These are phyloP conservation scores for Blastocystis sp. DNA, from an alignment of 352 stramenopile species.

Conservation along the genomic window DNA sequence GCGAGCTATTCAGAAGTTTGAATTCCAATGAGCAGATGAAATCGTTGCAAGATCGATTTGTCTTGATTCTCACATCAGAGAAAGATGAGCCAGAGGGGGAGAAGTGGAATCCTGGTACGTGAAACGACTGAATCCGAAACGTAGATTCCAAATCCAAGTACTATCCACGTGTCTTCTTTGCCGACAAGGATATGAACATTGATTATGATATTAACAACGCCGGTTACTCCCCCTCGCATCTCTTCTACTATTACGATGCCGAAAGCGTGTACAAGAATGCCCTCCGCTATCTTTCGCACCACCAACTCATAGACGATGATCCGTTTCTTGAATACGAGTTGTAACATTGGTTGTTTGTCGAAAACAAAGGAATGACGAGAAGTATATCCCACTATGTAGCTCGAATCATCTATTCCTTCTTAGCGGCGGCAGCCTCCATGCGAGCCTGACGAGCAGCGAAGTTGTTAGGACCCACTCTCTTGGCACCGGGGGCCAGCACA, in stretches of 20 bases:
- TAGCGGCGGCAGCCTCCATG: conserved; percentile 54
- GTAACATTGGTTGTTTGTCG: neutral
- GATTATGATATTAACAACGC: conserved; percentile 14
- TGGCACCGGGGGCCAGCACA: conserved; percentile 85
- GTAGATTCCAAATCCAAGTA: neutral
- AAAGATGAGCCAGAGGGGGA: neutral
- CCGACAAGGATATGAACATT: neutral
- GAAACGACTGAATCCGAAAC: neutral
- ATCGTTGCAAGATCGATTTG: neutral
- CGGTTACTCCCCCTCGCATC: neutral
- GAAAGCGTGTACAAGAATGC: neutral
- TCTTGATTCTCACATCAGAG: neutral
- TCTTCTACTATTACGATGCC: conserved; percentile 26
- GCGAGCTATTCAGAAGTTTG: neutral
- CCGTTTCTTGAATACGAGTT: neutral
- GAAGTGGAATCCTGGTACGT: neutral
- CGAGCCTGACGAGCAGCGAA: conserved; percentile 73
- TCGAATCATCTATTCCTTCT: conserved; percentile 65
- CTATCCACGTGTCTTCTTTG: conserved; percentile 43
- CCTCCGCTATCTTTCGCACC: neutral
- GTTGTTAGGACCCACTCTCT: conserved; percentile 92
- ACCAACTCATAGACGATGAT: neutral
- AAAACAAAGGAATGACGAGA: neutral
- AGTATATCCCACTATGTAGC: neutral
- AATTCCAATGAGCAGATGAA: neutral